Conservation (phyloP, 331 rosid genomes). For the Malus hybrid region DNA sequence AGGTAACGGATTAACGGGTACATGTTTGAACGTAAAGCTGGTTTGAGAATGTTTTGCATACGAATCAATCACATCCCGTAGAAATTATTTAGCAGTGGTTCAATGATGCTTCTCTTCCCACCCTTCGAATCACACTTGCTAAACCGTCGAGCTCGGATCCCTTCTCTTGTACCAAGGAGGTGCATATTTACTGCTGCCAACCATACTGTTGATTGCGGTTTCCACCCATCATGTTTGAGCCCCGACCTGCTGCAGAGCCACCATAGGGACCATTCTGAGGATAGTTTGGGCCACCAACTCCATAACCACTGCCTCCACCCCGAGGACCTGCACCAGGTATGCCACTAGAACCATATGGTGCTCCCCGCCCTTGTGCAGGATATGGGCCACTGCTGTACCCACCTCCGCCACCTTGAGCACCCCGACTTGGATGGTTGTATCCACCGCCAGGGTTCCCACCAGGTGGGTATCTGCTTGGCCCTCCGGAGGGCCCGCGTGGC, state of each 20-base stretch:
- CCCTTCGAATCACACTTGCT: not conserved
- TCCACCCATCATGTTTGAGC: conserved; percentile 76
- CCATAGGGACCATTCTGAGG: conserved; percentile 75
- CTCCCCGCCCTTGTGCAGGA: conserved; percentile 42
- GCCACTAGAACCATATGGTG: conserved; percentile 37
- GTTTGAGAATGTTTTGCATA: not conserved
- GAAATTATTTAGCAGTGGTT: not conserved
- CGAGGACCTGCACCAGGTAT: conserved; percentile 36
- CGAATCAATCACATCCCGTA: not conserved
- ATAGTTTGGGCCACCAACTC: conserved; percentile 50
- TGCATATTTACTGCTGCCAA: conserved; percentile 59
- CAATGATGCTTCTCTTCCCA: not conserved
- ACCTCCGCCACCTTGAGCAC: conserved; percentile 38
- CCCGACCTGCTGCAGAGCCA: conserved; percentile 75
- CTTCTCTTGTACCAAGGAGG: not conserved
- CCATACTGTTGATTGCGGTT: conserved; percentile 90
- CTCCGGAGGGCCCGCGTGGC: conserved; percentile 46
- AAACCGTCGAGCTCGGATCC: not conserved
- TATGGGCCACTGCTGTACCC: conserved; percentile 31
- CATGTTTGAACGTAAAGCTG: not conserved
- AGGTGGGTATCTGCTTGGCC: conserved; percentile 32
- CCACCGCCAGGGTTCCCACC: conserved; percentile 57
- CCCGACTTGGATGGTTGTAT: conserved; percentile 30
- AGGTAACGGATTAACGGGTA: not conserved
- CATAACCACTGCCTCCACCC: conserved; percentile 42